Conservation (phyloP, 192 early-diverging fungal genomes). For the Kappamyces sp. region DNA sequence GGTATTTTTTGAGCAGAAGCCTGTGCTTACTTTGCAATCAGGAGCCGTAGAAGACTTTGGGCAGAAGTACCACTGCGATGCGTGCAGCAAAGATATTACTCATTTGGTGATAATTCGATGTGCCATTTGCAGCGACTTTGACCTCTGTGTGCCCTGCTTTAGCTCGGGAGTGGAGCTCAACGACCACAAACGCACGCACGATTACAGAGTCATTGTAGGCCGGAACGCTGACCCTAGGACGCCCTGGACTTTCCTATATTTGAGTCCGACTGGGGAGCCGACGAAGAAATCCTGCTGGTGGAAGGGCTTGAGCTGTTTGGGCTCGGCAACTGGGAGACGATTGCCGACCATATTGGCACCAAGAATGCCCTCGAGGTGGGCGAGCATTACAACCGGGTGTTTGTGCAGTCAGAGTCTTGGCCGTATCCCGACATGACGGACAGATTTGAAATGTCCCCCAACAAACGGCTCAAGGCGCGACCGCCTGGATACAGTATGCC, state of each 20-base stretch:
- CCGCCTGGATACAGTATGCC: conserved; percentile 8
- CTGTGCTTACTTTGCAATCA: background rate
- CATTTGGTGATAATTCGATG: conserved; percentile 83
- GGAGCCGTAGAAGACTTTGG: conserved; percentile 33
- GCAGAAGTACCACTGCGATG: conserved; percentile 67
- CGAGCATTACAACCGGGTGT: conserved; percentile 82
- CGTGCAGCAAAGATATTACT: conserved; percentile 83
- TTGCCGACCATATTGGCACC: conserved; percentile 87
- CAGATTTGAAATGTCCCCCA: conserved; percentile 49
- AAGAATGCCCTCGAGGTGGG: conserved; percentile 83
- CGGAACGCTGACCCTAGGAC: conserved; percentile 39
- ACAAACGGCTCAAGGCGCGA: conserved; percentile 5
- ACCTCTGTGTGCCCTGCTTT: conserved; percentile 94
- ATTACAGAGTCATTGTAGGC: conserved; percentile 80
- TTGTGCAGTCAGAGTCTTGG: conserved; percentile 68
- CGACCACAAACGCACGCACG: conserved; percentile 75
- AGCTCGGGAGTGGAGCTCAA: conserved; percentile 72
- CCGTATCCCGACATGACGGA: conserved; percentile 75
- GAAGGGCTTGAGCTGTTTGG: conserved; percentile 88
- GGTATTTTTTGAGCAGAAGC: background rate
- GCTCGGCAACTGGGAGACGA: conserved; percentile 95
- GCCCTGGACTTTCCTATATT: conserved; percentile 85
- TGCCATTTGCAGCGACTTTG: conserved; percentile 68
- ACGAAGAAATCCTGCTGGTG: conserved; percentile 92
- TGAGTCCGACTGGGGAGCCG: conserved; percentile 85